Evolutionary conservation across 1,284 basidiomycete species (phyloP), one percentile per base, ranked within the genome.

Genomic region (Puccinia novopanici): DNA sequence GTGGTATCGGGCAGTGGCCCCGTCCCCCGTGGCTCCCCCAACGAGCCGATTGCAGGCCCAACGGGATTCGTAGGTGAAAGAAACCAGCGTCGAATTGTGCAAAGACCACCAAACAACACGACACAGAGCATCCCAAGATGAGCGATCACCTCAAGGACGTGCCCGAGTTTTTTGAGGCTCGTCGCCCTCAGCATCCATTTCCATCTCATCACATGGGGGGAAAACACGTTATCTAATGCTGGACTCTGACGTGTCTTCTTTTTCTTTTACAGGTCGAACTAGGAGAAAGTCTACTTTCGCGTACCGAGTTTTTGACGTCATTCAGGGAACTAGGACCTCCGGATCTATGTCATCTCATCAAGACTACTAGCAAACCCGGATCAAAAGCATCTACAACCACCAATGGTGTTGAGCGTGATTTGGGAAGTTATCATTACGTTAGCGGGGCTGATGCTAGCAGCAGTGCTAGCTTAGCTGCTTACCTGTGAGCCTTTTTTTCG

Each of bases 391-490:
- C 92, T 85, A 94, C 98, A 86, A 93, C 95, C 83, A 84, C 92
- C 89, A 0, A 13, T 34, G 34, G 50, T 12, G 24, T 67, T 17
- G 34, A 73, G 30, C 45, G 68, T 40, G 84, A 96, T 93, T 88
- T 93, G 80, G 93, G 93, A 59, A 95, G 94, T 37, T 97, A 96
- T 86, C 95, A 98, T 87, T 95, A 92, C 85, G 90, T 98, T 80
- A 98, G 96, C 0, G 96, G 96, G 40, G 93, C 98, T 71, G 96
- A 99, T 86, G 94, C 96, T 0, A 97, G 94, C 13, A 97, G 95
- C 0, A 98, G 95, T 15, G 97, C 96, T 2, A 97, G 95, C 0
- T 89, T 99, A 15, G 97, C 96, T 12, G 96, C 96, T 5, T 99
- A 99, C 87, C 92, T 99, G 75, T 77, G 40, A 42, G 75, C 70